Conservation (phyloP, 2,329 filamentous ascomycete species). For the Microascus cirrosus region DNA sequence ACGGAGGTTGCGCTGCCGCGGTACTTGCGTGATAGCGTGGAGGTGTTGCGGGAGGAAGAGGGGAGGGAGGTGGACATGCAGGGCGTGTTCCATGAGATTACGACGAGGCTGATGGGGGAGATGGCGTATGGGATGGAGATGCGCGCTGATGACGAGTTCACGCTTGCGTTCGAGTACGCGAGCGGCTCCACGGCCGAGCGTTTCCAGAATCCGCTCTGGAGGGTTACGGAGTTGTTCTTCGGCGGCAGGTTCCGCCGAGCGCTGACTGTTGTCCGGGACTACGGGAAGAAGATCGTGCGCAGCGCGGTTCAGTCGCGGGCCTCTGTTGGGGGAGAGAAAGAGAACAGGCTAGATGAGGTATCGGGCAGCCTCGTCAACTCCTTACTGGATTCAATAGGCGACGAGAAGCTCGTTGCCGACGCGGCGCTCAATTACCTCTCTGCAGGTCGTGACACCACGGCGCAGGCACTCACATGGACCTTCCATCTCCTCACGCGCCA, state of each 20-base stretch:
- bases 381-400: conserved; percentile 42
- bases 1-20: conserved; percentile 45
- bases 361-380: conserved; percentile 50
- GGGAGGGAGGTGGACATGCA: conserved; percentile 38
- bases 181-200: conserved; percentile 48
- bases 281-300: conserved; percentile 45
- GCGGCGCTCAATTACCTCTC: conserved; percentile 57
- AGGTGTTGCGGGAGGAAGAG: conserved; percentile 8
- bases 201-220: conserved; percentile 57
- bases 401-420: conserved; percentile 48
- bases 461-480: conserved; percentile 53
- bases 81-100: conserved; percentile 50
- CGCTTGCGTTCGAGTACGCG: conserved; percentile 48
- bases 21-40: conserved; percentile 33
- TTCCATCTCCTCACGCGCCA: conserved; percentile 49
- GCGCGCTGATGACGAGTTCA: conserved; percentile 49
- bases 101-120: conserved; percentile 54
- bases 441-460: conserved; percentile 53
- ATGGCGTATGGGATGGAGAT: conserved; percentile 63
- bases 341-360: conserved; percentile 16
- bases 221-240: conserved; percentile 42
- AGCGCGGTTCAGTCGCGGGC: conserved; percentile 34
- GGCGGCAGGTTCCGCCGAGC: conserved; percentile 35
- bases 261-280: conserved; percentile 37
- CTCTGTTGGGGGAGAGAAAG: background rate